A percentile compares a stretch with the other conserved stretches of the same genome.
Evolutionary conservation across 768 basidiomycete genomes (phyloP).

Genomic region (Auriscalpium microsporum): DNA sequence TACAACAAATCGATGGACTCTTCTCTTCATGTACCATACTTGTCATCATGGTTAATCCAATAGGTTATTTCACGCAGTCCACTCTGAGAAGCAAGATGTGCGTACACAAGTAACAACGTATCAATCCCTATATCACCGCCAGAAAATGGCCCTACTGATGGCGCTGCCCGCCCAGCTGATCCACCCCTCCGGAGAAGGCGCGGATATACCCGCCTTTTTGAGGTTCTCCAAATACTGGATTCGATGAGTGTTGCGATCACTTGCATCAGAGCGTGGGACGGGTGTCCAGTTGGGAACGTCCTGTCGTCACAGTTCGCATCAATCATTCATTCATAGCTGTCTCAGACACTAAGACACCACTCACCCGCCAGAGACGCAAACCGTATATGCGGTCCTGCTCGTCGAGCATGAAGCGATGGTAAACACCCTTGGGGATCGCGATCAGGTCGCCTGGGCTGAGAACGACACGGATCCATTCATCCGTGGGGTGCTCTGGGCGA

Average conservation of each 20-base stretch:
- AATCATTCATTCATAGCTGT: no score
- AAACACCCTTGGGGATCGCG: constrained; percentile 82
- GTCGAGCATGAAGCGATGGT: constrained; percentile 90
- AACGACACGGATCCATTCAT: constrained; percentile 74
- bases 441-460: constrained; percentile 73
- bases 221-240: constrained; percentile 49
- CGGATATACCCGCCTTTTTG: neutral
- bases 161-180: no score
- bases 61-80: no score
- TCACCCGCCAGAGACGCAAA: constrained; percentile 75
- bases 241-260: constrained; percentile 58
- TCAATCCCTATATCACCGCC: no score
- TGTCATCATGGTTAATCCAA: no score
- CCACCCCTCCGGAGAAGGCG: no score
- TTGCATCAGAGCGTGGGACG: constrained; percentile 50
- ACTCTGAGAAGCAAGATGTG: no score
- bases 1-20: no score
- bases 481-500: constrained; percentile 46
- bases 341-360: constrained; percentile 1
- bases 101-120: no score
- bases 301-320: constrained; percentile 27
- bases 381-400: constrained; percentile 63
- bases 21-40: no score
- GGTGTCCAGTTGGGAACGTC: constrained; percentile 92
- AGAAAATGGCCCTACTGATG: no score